Evolutionary conservation across 768 basidiomycete species (phyloP).

Genomic region (Lactarius psammicola): DNA sequence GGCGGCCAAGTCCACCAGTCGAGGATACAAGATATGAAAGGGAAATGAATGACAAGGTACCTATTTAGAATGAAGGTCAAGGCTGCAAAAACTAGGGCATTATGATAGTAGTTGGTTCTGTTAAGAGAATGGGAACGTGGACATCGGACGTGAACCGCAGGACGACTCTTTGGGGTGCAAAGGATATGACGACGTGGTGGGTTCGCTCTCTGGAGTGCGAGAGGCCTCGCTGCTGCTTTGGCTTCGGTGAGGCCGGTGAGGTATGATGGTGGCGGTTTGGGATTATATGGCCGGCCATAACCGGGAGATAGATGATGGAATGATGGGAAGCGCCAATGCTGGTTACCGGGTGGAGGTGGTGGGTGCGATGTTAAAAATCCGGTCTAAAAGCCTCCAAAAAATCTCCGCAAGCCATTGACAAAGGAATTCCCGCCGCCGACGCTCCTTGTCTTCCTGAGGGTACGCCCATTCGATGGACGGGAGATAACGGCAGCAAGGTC

Average conservation of each 20-base stretch:
- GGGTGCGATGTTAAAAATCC: background rate
- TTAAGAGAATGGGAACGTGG: constrained; percentile 1
- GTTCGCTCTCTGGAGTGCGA: background rate
- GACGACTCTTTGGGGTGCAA: too few species aligned
- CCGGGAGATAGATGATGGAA: background rate
- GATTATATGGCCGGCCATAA: background rate
- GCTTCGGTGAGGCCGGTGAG: background rate
- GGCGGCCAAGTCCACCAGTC: background rate
- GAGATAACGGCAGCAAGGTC: constrained; percentile 6
- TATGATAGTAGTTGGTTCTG: background rate
- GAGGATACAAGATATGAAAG: constrained; percentile 4
- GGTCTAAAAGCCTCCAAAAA: constrained; percentile 13
- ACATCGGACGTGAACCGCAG: background rate
- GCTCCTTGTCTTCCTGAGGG: background rate
- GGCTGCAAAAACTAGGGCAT: constrained; percentile 6
- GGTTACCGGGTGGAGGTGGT: background rate
- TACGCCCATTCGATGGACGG: constrained; percentile 9
- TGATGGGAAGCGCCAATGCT: background rate
- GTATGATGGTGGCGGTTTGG: background rate
- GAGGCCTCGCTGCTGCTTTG: background rate
- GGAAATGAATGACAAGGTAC: constrained; percentile 11
- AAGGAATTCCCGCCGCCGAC: background rate
- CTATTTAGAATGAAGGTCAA: constrained; percentile 19
- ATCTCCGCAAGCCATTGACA: constrained; percentile 8
- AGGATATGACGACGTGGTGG: background rate